Conservation (phyloP, 176 grass and related monocot species). For the Musa troglodytarum region DNA sequence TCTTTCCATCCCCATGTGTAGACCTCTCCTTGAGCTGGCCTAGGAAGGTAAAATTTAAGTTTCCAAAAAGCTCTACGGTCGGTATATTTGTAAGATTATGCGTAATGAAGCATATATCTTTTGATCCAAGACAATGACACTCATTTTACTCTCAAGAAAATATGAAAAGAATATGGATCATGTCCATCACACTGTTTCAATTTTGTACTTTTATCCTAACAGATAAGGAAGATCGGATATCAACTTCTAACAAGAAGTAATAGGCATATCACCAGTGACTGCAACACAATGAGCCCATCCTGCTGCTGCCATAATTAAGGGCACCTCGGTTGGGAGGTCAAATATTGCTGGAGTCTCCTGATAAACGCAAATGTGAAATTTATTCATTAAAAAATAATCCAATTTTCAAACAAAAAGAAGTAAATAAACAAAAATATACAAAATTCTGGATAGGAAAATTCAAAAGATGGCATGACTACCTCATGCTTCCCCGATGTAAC, state of each 20-base stretch:
- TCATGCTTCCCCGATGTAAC: conserved; percentile 95
- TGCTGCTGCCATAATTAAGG: conserved; percentile 64
- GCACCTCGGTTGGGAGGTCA: conserved; percentile 68
- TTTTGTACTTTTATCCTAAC: too few relatives aligned
- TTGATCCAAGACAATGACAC: too few relatives aligned
- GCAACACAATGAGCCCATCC: conserved; percentile 97
- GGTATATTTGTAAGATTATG: conserved; percentile 19
- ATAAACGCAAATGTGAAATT: conserved; percentile 10
- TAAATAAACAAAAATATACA: not conserved
- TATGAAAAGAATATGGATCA: too few relatives aligned
- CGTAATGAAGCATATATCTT: not conserved
- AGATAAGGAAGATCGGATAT: not conserved
- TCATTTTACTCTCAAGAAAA: too few relatives aligned
- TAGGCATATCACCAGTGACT: conserved; percentile 56
- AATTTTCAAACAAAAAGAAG: not conserved
- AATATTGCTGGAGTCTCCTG: conserved; percentile 94
- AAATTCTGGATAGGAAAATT: not conserved
- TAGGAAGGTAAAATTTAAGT: conserved; percentile 19
- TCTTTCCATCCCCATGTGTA: conserved; percentile 99
- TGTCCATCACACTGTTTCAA: too few relatives aligned
- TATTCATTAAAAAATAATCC: not conserved
- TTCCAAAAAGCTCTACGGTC: conserved; percentile 9
- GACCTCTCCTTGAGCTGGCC: conserved; percentile 72
- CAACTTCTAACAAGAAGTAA: not conserved
- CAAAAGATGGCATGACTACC: conserved; percentile 29